phyloP scores from a whole-genome alignment of 495 filamentous ascomycete species.

The Penicillium mononematosum region DNA sequence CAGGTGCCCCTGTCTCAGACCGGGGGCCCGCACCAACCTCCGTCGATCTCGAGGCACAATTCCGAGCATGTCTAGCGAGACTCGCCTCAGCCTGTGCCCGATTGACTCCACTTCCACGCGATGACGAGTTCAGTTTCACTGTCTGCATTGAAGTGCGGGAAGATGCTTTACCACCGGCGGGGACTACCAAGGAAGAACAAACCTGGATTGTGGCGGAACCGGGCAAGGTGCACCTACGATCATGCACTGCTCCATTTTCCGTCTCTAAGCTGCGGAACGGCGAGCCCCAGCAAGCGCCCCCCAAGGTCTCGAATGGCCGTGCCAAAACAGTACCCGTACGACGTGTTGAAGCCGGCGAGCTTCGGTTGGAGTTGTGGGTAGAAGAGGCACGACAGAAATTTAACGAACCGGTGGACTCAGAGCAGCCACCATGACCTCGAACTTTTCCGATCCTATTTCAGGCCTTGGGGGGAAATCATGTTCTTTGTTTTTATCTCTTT shows the following conservation, averaged over 20 bases:
- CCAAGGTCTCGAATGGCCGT: conserved; percentile 43
- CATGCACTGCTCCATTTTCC: conserved; percentile 47
- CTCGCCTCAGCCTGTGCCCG: conserved; percentile 55
- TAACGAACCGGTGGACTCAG: conserved; percentile 48
- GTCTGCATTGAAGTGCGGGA: conserved; percentile 81
- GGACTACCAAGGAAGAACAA: conserved; percentile 53
- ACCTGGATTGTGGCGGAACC: conserved; percentile 56
- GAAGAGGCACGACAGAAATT: conserved; percentile 58
- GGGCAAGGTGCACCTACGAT: conserved; percentile 45
- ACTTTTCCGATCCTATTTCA: conserved; percentile 12
- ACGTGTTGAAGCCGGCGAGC: conserved; percentile 53
- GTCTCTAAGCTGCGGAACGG: conserved; percentile 44
- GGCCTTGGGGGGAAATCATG: conserved; percentile 24
- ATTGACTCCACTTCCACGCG: conserved; percentile 63
- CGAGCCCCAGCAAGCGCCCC: conserved; percentile 39
- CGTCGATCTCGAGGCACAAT: conserved; percentile 70
- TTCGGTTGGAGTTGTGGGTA: conserved; percentile 55
- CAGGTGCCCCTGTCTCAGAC: conserved; percentile 37
- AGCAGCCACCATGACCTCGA: conserved; percentile 38
- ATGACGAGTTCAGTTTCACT: conserved; percentile 75
- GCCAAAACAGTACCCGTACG: conserved; percentile 54
- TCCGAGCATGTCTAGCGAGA: conserved; percentile 57
- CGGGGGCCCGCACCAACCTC: conserved; percentile 37
- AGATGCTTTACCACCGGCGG: conserved; percentile 71
- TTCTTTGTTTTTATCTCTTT: conserved; percentile 28